Conservation (phyloP, 192 early-diverging fungal genomes). For the Coemansia sp. region DNA sequence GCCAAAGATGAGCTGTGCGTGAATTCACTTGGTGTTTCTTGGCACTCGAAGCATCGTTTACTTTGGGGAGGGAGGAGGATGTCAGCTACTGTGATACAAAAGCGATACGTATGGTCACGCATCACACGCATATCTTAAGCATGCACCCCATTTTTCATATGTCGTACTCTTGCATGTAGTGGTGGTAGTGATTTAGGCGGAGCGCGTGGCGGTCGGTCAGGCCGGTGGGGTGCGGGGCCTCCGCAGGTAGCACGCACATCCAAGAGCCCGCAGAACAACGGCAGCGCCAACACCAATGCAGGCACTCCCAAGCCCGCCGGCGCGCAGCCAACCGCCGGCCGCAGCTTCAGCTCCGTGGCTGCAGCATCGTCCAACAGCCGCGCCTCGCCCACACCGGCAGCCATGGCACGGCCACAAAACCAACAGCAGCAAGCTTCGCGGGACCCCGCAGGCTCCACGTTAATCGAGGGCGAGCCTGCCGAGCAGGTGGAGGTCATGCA, state of each 20-base stretch:
- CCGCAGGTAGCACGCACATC: slow-evolving; percentile 26
- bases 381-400: too few species aligned
- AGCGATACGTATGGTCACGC: too few species aligned
- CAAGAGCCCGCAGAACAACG: slow-evolving; percentile 14
- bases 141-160: not conserved
- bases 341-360: slow-evolving; percentile 19
- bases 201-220: slow-evolving; percentile 10
- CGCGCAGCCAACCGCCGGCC: not conserved
- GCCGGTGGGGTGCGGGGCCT: slow-evolving; percentile 36
- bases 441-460: not conserved
- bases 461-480: slow-evolving; percentile 41
- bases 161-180: not conserved
- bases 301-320: not conserved
- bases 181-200: slow-evolving; percentile 6
- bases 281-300: slow-evolving; percentile 4
- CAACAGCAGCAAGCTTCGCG: too few species aligned
- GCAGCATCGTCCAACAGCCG: too few species aligned
- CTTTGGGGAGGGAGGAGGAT: too few species aligned
- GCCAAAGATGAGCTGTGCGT: too few species aligned
- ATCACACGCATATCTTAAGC: too few species aligned
- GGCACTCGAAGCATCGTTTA: too few species aligned
- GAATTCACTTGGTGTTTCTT: too few species aligned
- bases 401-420: too few species aligned
- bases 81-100: too few species aligned
- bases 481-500: slow-evolving; percentile 47